These are phyloP conservation scores for Macrolepiota fuliginosa DNA, from an alignment of 768 basidiomycete species.

Conservation along the genomic window DNA sequence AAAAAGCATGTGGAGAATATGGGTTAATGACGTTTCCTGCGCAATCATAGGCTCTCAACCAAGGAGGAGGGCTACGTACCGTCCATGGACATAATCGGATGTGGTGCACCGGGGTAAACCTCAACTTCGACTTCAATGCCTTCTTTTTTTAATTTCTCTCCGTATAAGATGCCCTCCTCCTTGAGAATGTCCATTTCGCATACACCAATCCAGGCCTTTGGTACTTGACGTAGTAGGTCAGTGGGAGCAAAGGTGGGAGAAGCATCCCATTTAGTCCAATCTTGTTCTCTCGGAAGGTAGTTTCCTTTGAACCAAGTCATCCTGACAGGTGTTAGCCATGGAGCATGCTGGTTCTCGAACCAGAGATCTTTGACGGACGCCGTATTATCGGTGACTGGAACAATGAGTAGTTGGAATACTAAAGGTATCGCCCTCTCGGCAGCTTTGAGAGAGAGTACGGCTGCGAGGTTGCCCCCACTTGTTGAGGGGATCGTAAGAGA, in stretches of 20 bases:
- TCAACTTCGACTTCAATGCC: slow-evolving; percentile 54
- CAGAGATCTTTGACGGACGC: slow-evolving; percentile 43
- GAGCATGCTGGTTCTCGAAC: slow-evolving; percentile 54
- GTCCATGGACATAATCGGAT: slow-evolving; percentile 76
- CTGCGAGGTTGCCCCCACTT: slow-evolving; percentile 72
- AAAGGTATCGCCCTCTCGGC: slow-evolving; percentile 48
- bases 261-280: slow-evolving; percentile 64
- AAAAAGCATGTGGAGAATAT: background rate
- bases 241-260: slow-evolving; percentile 71
- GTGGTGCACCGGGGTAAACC: slow-evolving; percentile 63
- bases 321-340: slow-evolving; percentile 56
- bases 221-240: slow-evolving; percentile 45
- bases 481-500: background rate
- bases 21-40: no score
- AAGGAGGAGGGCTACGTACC: slow-evolving; percentile 35
- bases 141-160: slow-evolving; percentile 46
- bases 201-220: slow-evolving; percentile 61
- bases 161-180: slow-evolving; percentile 66
- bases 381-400: slow-evolving; percentile 75
- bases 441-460: slow-evolving; percentile 64
- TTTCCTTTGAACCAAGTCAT: slow-evolving; percentile 76
- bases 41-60: background rate
- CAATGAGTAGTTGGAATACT: slow-evolving; percentile 62
- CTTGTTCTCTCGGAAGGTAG: slow-evolving; percentile 62
- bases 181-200: slow-evolving; percentile 65